These are phyloP conservation scores for Debaryomyces prosopidis DNA, from an alignment of 805 yeast genomes.

Conservation along the genomic window DNA sequence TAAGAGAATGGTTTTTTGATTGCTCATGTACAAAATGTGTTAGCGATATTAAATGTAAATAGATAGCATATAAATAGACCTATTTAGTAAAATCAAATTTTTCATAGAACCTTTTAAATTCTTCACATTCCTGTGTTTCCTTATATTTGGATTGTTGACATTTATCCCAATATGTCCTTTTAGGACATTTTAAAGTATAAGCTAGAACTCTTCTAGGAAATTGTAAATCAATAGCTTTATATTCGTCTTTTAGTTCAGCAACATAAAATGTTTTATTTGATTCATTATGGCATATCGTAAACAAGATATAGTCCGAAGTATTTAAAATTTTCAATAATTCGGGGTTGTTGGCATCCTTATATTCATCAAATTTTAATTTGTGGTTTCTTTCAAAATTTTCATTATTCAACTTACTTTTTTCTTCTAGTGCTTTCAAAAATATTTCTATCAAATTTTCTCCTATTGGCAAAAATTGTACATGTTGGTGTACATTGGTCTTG, in stretches of 20 bases:
- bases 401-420: constrained; percentile 45
- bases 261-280: constrained; percentile 16
- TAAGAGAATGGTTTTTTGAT: constrained; percentile 59
- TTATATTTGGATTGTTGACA: constrained; percentile 65
- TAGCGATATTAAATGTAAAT: constrained; percentile 12
- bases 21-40: constrained; percentile 54
- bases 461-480: constrained; percentile 76
- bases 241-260: constrained; percentile 20
- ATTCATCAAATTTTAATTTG: constrained; percentile 42
- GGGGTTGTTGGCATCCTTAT: constrained; percentile 19
- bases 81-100: constrained; percentile 51
- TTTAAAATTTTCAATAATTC: constrained; percentile 22
- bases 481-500: constrained; percentile 66
- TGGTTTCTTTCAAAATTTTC: constrained; percentile 46
- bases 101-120: constrained; percentile 57
- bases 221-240: constrained; percentile 64
- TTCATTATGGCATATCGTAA: constrained; percentile 26
- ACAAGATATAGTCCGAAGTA: constrained; percentile 38
- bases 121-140: constrained; percentile 63
- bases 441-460: constrained; percentile 41
- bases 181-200: constrained; percentile 55
- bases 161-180: constrained; percentile 72
- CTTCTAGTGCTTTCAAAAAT: constrained; percentile 49
- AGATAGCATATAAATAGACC: neutral
- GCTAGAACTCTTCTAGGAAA: constrained; percentile 84